These are phyloP conservation scores for Plantago coronopus DNA, from an alignment of 305 asterid species.

Conservation along the genomic window DNA sequence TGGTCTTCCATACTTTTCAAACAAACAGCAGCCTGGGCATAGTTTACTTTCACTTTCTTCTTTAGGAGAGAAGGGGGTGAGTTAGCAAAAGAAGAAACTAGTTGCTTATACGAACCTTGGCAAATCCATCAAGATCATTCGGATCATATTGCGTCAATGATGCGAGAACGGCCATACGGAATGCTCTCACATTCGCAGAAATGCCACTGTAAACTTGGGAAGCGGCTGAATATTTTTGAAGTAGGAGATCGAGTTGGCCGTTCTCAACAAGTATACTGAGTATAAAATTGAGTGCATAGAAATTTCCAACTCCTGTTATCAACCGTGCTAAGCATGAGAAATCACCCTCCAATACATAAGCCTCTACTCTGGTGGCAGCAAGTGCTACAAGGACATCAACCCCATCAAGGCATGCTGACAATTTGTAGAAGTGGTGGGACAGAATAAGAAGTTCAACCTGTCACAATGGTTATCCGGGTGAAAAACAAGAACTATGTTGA, in stretches of 20 bases:
- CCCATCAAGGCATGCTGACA: conserved; percentile 95
- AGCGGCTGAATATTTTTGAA: conserved; percentile 88
- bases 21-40: background rate
- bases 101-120: conserved; percentile 53
- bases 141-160: conserved; percentile 91
- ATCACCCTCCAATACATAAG: conserved; percentile 93
- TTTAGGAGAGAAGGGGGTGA: background rate
- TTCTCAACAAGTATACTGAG: conserved; percentile 93
- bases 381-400: conserved; percentile 99
- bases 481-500: conserved; percentile 4
- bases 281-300: conserved; percentile 86
- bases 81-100: background rate
- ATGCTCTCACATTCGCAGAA: conserved; percentile 85
- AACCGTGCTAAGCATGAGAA: conserved; percentile 96
- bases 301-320: conserved; percentile 96
- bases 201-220: conserved; percentile 74
- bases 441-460: conserved; percentile 98
- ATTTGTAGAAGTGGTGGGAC: conserved; percentile 97
- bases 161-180: conserved; percentile 96
- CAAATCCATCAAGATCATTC: conserved; percentile 80
- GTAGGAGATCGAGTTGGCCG: conserved; percentile 93
- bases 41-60: background rate
- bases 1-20: background rate
- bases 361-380: conserved; percentile 94
- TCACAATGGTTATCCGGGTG: conserved; percentile 21